These are phyloP conservation scores for Apodospora peruviana DNA, from an alignment of 495 filamentous ascomycete genomes.

Conservation along the genomic window DNA sequence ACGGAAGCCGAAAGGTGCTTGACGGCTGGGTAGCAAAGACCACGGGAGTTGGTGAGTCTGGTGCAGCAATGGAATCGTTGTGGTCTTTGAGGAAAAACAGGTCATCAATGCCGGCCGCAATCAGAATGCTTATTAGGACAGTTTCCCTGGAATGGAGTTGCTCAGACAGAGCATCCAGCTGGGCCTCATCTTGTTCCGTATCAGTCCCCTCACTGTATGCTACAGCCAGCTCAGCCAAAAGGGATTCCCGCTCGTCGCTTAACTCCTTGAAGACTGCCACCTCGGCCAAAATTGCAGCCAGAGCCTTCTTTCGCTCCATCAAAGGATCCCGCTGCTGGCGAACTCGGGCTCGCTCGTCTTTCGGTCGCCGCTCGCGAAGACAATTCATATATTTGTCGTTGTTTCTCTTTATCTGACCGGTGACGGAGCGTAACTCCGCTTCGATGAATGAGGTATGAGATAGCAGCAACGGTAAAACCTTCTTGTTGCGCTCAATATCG, in stretches of 20 bases:
- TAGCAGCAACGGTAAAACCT: slow-evolving; percentile 28
- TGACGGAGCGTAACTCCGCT: slow-evolving; percentile 17
- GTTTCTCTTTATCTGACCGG: slow-evolving; percentile 25
- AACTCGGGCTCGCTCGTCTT: slow-evolving; percentile 28
- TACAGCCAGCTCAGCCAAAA: slow-evolving; percentile 29
- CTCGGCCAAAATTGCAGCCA: slow-evolving; percentile 23
- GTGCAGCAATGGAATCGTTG: slow-evolving; percentile 14
- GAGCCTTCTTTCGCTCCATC: slow-evolving; percentile 24
- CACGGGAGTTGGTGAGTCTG: slow-evolving; percentile 14
- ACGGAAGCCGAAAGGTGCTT: background rate
- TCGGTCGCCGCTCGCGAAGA: slow-evolving; percentile 22
- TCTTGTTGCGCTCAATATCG: slow-evolving; percentile 21
- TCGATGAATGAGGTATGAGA: slow-evolving; percentile 27
- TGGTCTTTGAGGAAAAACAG: slow-evolving; percentile 24
- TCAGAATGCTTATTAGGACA: slow-evolving; percentile 20
- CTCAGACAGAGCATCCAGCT: slow-evolving; percentile 28
- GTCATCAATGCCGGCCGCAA: slow-evolving; percentile 33
- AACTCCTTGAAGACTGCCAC: slow-evolving; percentile 25
- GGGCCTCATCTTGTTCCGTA: slow-evolving; percentile 31
- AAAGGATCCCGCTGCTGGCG: slow-evolving; percentile 28
- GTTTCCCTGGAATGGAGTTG: slow-evolving; percentile 24
- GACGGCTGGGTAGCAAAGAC: slow-evolving; percentile 20
- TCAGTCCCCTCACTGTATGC: slow-evolving; percentile 34
- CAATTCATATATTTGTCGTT: slow-evolving; percentile 27
- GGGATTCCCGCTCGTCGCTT: slow-evolving; percentile 22